A percentile compares a stretch with the other conserved stretches of the same genome.
phyloP scores from a whole-genome alignment of 345 rosid genomes.

The Pugionium cornutum region DNA sequence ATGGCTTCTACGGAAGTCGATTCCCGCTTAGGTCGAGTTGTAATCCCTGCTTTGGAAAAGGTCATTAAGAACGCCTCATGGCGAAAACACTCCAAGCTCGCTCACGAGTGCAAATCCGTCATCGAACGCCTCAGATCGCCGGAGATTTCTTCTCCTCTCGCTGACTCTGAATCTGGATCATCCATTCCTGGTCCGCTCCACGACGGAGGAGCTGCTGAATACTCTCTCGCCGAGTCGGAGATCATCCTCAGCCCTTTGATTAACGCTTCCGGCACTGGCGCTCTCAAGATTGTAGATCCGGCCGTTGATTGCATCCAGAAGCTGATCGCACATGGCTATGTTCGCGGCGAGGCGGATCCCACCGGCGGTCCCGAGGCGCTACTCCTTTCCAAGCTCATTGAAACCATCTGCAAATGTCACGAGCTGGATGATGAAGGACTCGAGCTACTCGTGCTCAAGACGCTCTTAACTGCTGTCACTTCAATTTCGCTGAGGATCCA shows the following conservation, averaged over 20 bases:
- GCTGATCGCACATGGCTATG: slow-evolving; percentile 79
- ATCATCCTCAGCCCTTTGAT: slow-evolving; percentile 78
- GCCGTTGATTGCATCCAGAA: slow-evolving; percentile 91
- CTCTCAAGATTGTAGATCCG: slow-evolving; percentile 91
- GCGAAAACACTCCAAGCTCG: slow-evolving; percentile 95
- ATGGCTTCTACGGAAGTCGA: slow-evolving; percentile 99
- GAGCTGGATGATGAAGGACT: slow-evolving; percentile 79
- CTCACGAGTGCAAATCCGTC: slow-evolving; percentile 91
- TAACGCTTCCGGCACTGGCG: slow-evolving; percentile 66
- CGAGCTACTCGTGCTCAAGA: slow-evolving; percentile 71
- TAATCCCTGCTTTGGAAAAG: slow-evolving; percentile 82
- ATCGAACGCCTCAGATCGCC: slow-evolving; percentile 64
- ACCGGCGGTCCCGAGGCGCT: slow-evolving; percentile 68
- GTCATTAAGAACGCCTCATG: slow-evolving; percentile 92
- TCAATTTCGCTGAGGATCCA: slow-evolving; percentile 86
- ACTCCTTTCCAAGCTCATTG: slow-evolving; percentile 67
- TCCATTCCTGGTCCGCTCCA: slow-evolving; percentile 84
- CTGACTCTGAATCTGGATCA: slow-evolving; percentile 58
- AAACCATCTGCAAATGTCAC: slow-evolving; percentile 79
- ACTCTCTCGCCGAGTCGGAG: slow-evolving; percentile 85
- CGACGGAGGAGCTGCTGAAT: slow-evolving; percentile 67
- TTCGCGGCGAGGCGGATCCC: slow-evolving; percentile 98
- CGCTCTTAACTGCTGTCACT: slow-evolving; percentile 86
- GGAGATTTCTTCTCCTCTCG: slow-evolving; percentile 35
- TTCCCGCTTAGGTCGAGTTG: slow-evolving; percentile 80